A percentile compares a stretch with the other conserved stretches of the same genome.
These are phyloP conservation scores for Penstemon newberryi DNA, from an alignment of 257 asterid genomes.

Conservation along the genomic window DNA sequence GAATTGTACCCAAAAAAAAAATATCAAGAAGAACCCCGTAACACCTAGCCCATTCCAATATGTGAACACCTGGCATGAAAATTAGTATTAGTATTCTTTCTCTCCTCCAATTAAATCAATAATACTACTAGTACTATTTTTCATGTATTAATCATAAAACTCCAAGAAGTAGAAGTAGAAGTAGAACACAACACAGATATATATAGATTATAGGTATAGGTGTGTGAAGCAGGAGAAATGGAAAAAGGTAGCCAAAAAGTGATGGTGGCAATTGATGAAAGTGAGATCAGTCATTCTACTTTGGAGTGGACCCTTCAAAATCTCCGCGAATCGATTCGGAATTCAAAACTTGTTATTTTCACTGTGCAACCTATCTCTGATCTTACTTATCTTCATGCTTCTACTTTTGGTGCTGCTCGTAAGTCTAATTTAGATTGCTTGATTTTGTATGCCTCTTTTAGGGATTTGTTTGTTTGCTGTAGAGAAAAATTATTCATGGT, in stretches of 20 bases:
- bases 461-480: background rate
- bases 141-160: too few relatives aligned
- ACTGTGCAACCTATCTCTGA: constrained; percentile 50
- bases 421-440: constrained; percentile 19
- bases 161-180: too few relatives aligned
- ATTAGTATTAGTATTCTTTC: too few relatives aligned
- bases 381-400: constrained; percentile 43
- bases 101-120: too few relatives aligned
- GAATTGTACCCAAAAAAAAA: too few relatives aligned
- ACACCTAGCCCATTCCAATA: too few relatives aligned
- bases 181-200: too few relatives aligned
- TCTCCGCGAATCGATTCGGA: constrained; percentile 33
- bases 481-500: too few relatives aligned
- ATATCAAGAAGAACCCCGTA: too few relatives aligned
- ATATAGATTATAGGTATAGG: too few relatives aligned
- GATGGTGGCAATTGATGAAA: constrained; percentile 74
- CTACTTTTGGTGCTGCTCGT: constrained; percentile 60
- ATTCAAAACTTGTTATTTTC: constrained; percentile 45
- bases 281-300: constrained; percentile 59
- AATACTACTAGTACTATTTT: too few relatives aligned
- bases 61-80: too few relatives aligned
- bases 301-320: constrained; percentile 53
- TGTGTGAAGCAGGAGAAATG: constrained; percentile 9
- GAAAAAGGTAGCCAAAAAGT: constrained; percentile 33
- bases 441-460: background rate